These are phyloP conservation scores for Phytophthora aleatoria DNA, from an alignment of 352 stramenopile genomes.

Conservation along the genomic window DNA sequence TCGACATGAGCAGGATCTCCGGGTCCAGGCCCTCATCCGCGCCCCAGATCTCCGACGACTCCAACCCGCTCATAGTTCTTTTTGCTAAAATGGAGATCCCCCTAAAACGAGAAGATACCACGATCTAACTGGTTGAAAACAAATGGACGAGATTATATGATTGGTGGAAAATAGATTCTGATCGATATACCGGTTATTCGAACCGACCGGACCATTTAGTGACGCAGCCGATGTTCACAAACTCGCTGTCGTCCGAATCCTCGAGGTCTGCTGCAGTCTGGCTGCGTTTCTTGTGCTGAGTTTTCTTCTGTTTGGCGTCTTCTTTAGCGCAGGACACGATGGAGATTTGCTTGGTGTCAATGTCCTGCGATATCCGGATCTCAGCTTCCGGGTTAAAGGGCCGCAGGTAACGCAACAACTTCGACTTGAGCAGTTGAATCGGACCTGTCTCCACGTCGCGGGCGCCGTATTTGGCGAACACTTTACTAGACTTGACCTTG, in stretches of 20 bases:
- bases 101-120: constrained; percentile 15
- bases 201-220: constrained; percentile 74
- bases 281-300: constrained; percentile 13
- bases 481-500: constrained; percentile 55
- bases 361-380: constrained; percentile 63
- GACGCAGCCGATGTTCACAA: constrained; percentile 53
- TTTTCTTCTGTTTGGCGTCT: constrained; percentile 16
- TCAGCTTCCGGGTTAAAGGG: constrained; percentile 79
- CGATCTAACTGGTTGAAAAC: constrained; percentile 8
- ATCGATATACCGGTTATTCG: constrained; percentile 41
- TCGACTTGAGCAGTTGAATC: constrained; percentile 83
- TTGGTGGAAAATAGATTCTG: constrained; percentile 16
- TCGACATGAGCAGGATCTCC: constrained; percentile 95
- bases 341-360: constrained; percentile 45
- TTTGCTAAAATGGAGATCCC: constrained; percentile 11
- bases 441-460: constrained; percentile 79
- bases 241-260: constrained; percentile 19
- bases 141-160: not conserved
- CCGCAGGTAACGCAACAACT: constrained; percentile 75
- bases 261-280: constrained; percentile 6
- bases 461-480: constrained; percentile 89
- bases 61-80: constrained; percentile 58
- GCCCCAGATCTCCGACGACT: constrained; percentile 71
- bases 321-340: constrained; percentile 61
- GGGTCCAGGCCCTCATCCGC: constrained; percentile 72